phyloP scores from a whole-genome alignment of 306 rosid genomes.

The Vicia villosa region DNA sequence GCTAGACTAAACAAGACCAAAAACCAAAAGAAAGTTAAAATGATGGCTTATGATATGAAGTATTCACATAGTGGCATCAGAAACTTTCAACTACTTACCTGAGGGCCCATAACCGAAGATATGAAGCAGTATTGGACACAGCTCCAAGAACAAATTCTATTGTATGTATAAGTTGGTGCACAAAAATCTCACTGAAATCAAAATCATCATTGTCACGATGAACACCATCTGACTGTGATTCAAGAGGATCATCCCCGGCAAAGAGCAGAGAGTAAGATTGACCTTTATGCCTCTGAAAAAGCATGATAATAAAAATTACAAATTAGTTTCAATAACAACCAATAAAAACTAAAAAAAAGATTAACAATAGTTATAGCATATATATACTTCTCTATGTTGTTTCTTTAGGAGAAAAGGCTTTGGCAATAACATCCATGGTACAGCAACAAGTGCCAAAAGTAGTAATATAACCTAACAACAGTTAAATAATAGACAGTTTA shows the following conservation, averaged over 20 bases:
- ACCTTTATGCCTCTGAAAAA: conserved; percentile 67
- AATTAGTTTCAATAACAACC: background rate
- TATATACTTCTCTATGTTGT: conserved; percentile 81
- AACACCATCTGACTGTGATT: conserved; percentile 51
- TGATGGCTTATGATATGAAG: conserved; percentile 10
- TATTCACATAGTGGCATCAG: conserved; percentile 15
- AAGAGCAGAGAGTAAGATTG: conserved; percentile 65
- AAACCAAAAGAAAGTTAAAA: conserved; percentile 1
- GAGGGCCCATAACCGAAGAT: conserved; percentile 97
- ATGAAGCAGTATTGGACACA: conserved; percentile 96
- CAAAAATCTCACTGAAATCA: conserved; percentile 87
- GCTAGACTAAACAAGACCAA: conserved; percentile 68
- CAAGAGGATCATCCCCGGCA: conserved; percentile 61
- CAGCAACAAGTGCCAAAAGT: conserved; percentile 77
- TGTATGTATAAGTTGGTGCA: conserved; percentile 95
- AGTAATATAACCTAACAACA: conserved; percentile 58
- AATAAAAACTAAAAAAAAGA: background rate
- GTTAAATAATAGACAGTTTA: conserved; percentile 28
- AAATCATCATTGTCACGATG: conserved; percentile 71
- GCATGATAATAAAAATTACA: conserved; percentile 16
- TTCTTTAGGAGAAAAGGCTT: conserved; percentile 90
- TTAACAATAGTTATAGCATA: background rate
- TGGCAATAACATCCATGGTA: conserved; percentile 98
- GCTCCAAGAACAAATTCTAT: conserved; percentile 97
- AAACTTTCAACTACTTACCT: conserved; percentile 53